Conservation (phyloP, 2,329 filamentous ascomycete species). For the Reticulascus tulasneorum region DNA sequence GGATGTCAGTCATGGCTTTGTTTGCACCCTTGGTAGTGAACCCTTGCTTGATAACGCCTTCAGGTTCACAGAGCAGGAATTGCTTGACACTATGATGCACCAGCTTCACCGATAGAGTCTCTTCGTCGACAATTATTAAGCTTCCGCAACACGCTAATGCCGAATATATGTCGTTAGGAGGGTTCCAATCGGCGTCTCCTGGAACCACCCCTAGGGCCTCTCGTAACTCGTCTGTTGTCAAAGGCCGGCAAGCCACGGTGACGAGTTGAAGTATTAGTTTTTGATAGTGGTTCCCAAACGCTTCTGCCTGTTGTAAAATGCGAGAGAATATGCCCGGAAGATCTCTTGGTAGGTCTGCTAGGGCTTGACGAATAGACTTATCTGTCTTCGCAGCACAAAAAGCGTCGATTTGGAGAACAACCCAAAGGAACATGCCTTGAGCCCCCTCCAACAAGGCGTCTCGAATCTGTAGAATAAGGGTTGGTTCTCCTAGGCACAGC, state of each 20-base stretch:
- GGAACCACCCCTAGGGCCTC: constrained; percentile 33
- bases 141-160: constrained; percentile 27
- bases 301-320: constrained; percentile 21
- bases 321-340: constrained; percentile 26
- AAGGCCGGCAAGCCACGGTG: constrained; percentile 20
- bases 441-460: constrained; percentile 17
- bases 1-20: constrained; percentile 18
- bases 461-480: constrained; percentile 15
- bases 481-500: constrained; percentile 13
- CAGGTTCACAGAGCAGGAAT: constrained; percentile 21
- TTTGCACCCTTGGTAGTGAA: constrained; percentile 15
- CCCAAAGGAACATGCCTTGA: constrained; percentile 31
- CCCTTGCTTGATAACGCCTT: neutral
- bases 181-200: constrained; percentile 23
- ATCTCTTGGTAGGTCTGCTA: constrained; percentile 24
- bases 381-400: constrained; percentile 31
- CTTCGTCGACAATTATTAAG: constrained; percentile 29
- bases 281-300: too few relatives aligned
- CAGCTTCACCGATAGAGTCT: constrained; percentile 24
- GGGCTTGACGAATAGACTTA: constrained; percentile 25
- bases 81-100: constrained; percentile 32
- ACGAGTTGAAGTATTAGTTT: constrained; percentile 26
- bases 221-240: constrained; percentile 29
- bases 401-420: constrained; percentile 23
- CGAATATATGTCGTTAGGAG: constrained; percentile 19